Evolutionary conservation across 345 rosid genomes (phyloP).

Genomic region (Brassica incana): DNA sequence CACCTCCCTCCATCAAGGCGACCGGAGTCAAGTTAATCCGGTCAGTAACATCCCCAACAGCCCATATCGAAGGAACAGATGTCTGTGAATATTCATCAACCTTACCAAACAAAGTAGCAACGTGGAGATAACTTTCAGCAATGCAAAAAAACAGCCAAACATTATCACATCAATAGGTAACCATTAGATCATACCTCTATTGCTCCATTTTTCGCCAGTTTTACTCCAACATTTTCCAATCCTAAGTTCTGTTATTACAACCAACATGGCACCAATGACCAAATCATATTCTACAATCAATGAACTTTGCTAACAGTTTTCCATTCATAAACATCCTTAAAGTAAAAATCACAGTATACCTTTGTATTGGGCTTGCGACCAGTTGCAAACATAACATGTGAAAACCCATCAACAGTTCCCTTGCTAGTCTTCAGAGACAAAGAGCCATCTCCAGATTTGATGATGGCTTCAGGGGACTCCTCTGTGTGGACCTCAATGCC

Average conservation of each 20-base stretch:
- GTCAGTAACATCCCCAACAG: slow-evolving; percentile 96
- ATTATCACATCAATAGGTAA: slow-evolving; percentile 4
- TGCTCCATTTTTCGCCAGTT: slow-evolving; percentile 76
- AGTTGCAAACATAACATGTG: too few relatives aligned
- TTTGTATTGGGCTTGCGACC: slow-evolving; percentile 90
- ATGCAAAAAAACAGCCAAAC: neutral
- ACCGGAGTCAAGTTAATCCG: slow-evolving; percentile 95
- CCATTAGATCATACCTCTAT: slow-evolving; percentile 64
- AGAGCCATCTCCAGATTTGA: too few relatives aligned
- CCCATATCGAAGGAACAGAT: slow-evolving; percentile 92
- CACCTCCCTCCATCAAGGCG: slow-evolving; percentile 98
- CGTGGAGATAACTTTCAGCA: neutral
- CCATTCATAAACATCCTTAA: neutral
- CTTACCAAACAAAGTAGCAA: slow-evolving; percentile 45
- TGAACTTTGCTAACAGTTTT: neutral
- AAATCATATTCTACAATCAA: slow-evolving; percentile 2
- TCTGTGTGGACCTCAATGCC: too few relatives aligned
- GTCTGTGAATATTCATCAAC: slow-evolving; percentile 88
- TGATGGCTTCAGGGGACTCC: too few relatives aligned
- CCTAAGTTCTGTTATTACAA: slow-evolving; percentile 75
- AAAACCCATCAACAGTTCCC: too few relatives aligned
- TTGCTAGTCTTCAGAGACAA: too few relatives aligned
- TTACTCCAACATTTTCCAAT: slow-evolving; percentile 74
- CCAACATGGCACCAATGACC: slow-evolving; percentile 24
- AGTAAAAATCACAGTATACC: slow-evolving; percentile 46